A percentile compares a stretch with the other conserved stretches of the same genome.
Evolutionary conservation across 257 asterid genomes (phyloP).

Genomic region (Catharanthus roseus): DNA sequence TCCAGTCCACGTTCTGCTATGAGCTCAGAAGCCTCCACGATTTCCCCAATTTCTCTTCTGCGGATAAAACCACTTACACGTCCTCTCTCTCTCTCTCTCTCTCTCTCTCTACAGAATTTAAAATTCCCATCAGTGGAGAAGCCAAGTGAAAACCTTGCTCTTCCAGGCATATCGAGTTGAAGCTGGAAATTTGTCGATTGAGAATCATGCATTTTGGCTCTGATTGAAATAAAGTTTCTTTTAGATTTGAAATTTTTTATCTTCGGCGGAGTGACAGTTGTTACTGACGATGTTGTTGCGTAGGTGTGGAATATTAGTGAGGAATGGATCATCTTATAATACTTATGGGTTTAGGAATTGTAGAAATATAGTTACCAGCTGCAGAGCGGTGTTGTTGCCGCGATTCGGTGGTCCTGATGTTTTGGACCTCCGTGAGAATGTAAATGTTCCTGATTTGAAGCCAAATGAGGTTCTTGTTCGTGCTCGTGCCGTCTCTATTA

Average conservation of each 20-base stretch:
- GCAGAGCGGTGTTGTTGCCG: slow-evolving; percentile 81
- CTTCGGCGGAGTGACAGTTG: neutral
- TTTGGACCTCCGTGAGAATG: slow-evolving; percentile 69
- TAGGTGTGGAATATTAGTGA: slow-evolving; percentile 18
- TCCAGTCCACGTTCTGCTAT: neutral
- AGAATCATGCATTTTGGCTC: slow-evolving; percentile 7
- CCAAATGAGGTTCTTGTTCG: slow-evolving; percentile 93
- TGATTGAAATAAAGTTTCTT: neutral
- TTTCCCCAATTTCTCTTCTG: slow-evolving; percentile 17
- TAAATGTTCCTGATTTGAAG: slow-evolving; percentile 66
- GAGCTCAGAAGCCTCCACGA: slow-evolving; percentile 22
- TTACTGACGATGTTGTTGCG: slow-evolving; percentile 35
- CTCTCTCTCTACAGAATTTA: neutral
- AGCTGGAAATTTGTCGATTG: neutral
- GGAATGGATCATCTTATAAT: slow-evolving; percentile 22
- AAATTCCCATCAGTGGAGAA: neutral
- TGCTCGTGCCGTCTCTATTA: slow-evolving; percentile 89
- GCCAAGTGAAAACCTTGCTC: neutral
- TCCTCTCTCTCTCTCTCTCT: slow-evolving; percentile 8
- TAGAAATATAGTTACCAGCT: slow-evolving; percentile 54
- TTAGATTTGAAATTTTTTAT: neutral
- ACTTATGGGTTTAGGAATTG: slow-evolving; percentile 27
- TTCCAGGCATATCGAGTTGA: neutral
- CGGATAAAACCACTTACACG: slow-evolving; percentile 36
- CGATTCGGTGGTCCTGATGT: slow-evolving; percentile 91